phyloP scores from a whole-genome alignment of 23 red algal species.

The Gracilaria domingensis region DNA sequence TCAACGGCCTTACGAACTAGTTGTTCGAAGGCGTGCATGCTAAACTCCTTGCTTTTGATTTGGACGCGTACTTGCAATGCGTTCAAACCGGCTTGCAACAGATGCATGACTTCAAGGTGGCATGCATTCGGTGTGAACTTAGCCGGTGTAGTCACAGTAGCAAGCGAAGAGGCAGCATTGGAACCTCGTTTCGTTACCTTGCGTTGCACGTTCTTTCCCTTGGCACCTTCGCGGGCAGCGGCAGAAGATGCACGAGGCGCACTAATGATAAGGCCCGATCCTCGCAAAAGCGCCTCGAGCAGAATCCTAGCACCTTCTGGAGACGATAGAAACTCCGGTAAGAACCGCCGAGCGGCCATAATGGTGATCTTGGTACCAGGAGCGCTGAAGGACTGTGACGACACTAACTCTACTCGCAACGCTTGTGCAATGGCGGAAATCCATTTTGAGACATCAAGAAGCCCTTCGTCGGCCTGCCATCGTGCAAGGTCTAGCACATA shows the following conservation, averaged over 20 bases:
- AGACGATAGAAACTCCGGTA: conserved; percentile 54
- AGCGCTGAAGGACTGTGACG: conserved; percentile 12
- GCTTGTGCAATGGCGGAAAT: conserved; percentile 41
- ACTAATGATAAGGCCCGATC: conserved; percentile 6
- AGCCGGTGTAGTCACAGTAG: not conserved
- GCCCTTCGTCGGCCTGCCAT: conserved; percentile 81
- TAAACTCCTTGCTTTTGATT: conserved; percentile 14
- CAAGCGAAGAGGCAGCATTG: not conserved
- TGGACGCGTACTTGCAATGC: not conserved
- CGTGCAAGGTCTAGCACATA: conserved; percentile 72
- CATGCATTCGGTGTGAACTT: conserved; percentile 34
- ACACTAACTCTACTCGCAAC: conserved; percentile 28
- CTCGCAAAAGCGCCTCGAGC: conserved; percentile 36
- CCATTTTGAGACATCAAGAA: conserved; percentile 63
- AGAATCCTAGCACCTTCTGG: conserved; percentile 18
- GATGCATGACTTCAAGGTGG: conserved; percentile 47
- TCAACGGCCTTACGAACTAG: conserved; percentile 21
- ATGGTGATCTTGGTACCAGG: conserved; percentile 53
- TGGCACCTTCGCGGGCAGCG: not conserved
- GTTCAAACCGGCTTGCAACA: conserved; percentile 14
- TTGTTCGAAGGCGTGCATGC: conserved; percentile 29
- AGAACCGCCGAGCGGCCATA: conserved; percentile 47
- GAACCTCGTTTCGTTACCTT: not conserved
- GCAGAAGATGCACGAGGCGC: conserved; percentile 27
- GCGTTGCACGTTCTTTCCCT: not conserved